These are phyloP conservation scores for Fraxinus quadrangulata DNA, from an alignment of 257 asterid species.

Conservation along the genomic window DNA sequence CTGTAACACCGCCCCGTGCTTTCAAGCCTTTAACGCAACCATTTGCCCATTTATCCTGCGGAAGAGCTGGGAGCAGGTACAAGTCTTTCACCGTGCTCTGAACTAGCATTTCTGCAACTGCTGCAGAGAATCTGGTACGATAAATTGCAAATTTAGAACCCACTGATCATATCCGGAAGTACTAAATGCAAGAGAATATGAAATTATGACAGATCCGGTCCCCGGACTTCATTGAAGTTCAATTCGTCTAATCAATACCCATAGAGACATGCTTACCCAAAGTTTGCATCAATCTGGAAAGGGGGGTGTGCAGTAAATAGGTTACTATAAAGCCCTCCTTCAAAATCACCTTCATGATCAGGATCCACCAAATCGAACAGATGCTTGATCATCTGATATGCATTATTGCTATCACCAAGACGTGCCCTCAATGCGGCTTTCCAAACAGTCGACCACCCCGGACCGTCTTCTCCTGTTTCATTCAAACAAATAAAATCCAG, in stretches of 20 bases:
- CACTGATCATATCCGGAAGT: background rate
- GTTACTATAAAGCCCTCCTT: slow-evolving; percentile 75
- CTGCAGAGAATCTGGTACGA: slow-evolving; percentile 62
- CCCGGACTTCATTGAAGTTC: too few species aligned
- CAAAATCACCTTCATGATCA: slow-evolving; percentile 41
- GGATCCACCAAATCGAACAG: slow-evolving; percentile 63
- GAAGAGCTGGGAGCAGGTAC: slow-evolving; percentile 77
- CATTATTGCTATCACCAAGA: slow-evolving; percentile 56
- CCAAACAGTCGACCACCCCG: slow-evolving; percentile 87
- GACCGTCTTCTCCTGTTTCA: slow-evolving; percentile 72
- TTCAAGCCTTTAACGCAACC: slow-evolving; percentile 70
- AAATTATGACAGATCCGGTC: too few species aligned
- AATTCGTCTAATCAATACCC: background rate
- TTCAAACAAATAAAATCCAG: slow-evolving; percentile 6
- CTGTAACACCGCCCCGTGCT: slow-evolving; percentile 62
- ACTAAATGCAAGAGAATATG: too few species aligned
- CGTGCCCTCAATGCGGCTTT: slow-evolving; percentile 75
- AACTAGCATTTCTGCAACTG: slow-evolving; percentile 78
- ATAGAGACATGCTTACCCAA: slow-evolving; percentile 49
- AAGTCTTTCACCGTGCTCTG: slow-evolving; percentile 71
- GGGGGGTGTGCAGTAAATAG: slow-evolving; percentile 86
- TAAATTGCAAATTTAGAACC: background rate
- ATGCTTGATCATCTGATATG: slow-evolving; percentile 74
- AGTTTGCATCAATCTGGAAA: slow-evolving; percentile 85
- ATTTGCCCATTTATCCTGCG: slow-evolving; percentile 59